Percentiles rank a stretch among this genome's conserved stretches.
These are phyloP conservation scores for Podaxis rugospora DNA, from an alignment of 768 basidiomycete genomes.

Conservation along the genomic window DNA sequence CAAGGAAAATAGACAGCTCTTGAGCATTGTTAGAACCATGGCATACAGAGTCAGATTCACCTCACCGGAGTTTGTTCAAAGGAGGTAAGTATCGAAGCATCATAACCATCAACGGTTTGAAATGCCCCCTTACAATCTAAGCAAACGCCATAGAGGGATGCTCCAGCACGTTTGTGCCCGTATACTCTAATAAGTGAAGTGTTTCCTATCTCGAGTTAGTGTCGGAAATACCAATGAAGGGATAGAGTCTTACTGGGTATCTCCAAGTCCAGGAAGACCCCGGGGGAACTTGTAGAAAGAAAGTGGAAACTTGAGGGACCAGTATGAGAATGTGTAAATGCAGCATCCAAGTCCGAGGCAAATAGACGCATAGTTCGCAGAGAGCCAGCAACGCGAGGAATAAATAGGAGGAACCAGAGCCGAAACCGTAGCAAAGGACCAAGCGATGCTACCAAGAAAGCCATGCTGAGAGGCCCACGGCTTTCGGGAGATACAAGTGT, in stretches of 20 bases:
- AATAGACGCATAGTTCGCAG: not conserved
- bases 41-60: not conserved
- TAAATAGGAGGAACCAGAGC: not conserved
- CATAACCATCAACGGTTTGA: not conserved
- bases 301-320: not conserved
- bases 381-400: slow-evolving; percentile 6
- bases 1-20: slow-evolving; percentile 5
- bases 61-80: not conserved
- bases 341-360: not conserved
- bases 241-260: not conserved
- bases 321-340: not conserved
- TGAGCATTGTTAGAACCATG: not conserved
- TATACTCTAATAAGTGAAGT: not conserved
- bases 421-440: not conserved
- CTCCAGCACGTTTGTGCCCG: not conserved
- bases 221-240: not conserved
- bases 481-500: not conserved
- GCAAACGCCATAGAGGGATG: slow-evolving; percentile 4
- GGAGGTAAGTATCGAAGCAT: not conserved
- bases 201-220: not conserved
- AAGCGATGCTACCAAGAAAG: not conserved
- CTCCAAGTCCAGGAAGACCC: not conserved
- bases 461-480: not conserved
- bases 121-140: not conserved
- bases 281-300: not conserved